Conservation (phyloP, 2,329 filamentous ascomycete genomes). For the Macrophomina tecta region DNA sequence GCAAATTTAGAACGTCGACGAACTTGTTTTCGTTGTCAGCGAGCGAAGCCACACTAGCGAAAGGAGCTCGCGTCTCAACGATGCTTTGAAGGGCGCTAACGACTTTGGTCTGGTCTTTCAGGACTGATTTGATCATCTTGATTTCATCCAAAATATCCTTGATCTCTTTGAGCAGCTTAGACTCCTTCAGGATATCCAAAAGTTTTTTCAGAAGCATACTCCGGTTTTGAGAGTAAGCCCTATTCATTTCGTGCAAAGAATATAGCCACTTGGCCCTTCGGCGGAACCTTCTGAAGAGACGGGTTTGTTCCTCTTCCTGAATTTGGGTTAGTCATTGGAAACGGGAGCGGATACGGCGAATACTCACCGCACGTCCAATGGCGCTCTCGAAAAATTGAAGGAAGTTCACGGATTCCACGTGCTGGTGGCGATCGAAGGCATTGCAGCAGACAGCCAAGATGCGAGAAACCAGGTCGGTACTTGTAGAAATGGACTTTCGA, state of each 20-base stretch:
- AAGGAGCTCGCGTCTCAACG: slow-evolving; percentile 36
- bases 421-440: slow-evolving; percentile 64
- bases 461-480: slow-evolving; percentile 29
- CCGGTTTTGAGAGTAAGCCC: not conserved
- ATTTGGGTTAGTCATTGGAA: not conserved
- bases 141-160: slow-evolving; percentile 73
- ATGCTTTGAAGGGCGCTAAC: slow-evolving; percentile 55
- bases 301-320: slow-evolving; percentile 50
- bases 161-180: slow-evolving; percentile 65
- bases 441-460: slow-evolving; percentile 52
- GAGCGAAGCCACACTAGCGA: not conserved
- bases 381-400: slow-evolving; percentile 71
- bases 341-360: slow-evolving; percentile 37
- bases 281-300: slow-evolving; percentile 59
- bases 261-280: not conserved
- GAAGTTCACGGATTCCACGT: slow-evolving; percentile 44
- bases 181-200: slow-evolving; percentile 66
- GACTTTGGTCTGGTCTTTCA: slow-evolving; percentile 57
- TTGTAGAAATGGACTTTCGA: slow-evolving; percentile 12
- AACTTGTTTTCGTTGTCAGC: not conserved
- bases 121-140: slow-evolving; percentile 64
- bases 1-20: not conserved
- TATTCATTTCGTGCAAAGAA: not conserved
- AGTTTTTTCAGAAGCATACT: slow-evolving; percentile 60
- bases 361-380: slow-evolving; percentile 53